Percentiles rank a stretch among this genome's conserved stretches.
phyloP scores from a whole-genome alignment of 306 rosid species.

The Nissolia schottii region DNA sequence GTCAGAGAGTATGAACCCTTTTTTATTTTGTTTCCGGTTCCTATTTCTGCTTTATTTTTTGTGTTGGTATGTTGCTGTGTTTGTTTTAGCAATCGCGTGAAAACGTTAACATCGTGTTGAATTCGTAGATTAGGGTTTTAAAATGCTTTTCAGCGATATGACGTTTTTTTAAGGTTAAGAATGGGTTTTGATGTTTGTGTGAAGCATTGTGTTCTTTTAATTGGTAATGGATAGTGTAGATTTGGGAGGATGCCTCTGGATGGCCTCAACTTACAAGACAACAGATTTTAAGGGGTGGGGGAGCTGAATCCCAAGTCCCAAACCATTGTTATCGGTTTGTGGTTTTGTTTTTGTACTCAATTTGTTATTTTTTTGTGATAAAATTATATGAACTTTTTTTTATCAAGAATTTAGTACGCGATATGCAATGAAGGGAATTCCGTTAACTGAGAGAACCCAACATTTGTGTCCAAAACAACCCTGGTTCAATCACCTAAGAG shows the following conservation, averaged over 20 bases:
- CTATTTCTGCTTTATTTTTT: neutral
- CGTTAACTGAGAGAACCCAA: neutral
- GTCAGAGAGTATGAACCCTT: constrained; percentile 63
- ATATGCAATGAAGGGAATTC: neutral
- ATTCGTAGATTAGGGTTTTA: constrained; percentile 16
- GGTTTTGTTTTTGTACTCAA: neutral
- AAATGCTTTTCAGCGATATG: neutral
- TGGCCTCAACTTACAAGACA: neutral
- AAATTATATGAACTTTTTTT: neutral
- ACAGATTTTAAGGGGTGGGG: neutral
- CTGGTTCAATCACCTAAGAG: neutral
- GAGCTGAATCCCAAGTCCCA: neutral
- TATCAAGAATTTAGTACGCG: neutral
- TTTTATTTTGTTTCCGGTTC: neutral
- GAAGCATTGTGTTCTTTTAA: neutral
- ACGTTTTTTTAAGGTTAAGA: neutral
- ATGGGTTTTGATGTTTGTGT: neutral
- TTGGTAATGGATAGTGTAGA: neutral
- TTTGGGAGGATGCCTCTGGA: neutral
- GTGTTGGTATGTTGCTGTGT: neutral
- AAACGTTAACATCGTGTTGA: neutral
- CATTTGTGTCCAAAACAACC: neutral
- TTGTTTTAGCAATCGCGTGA: neutral
- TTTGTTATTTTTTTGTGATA: neutral
- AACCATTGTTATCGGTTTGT: too few species aligned